Evolutionary conservation across 768 basidiomycete genomes (phyloP), one percentile per base, ranked within the genome.

Genomic region (Kwoniella mangroviensis): DNA sequence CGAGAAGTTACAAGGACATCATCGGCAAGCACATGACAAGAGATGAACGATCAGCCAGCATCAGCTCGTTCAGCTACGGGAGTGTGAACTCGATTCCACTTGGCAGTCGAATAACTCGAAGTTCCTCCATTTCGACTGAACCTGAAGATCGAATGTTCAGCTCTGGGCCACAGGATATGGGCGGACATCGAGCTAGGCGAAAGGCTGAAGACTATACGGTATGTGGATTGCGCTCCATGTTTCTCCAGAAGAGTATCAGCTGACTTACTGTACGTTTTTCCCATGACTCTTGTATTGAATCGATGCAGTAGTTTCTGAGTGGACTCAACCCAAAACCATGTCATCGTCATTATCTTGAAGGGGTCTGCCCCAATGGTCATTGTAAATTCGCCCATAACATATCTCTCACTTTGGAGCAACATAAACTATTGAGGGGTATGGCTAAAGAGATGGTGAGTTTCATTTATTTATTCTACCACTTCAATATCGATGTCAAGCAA

Each of bases 361-460:
- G 67, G 1, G 1, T 24, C 21, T 68, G 67, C 13, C 28, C 19
- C n/a, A 34, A 56, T 24, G 2, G 24, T 3, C 11, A 28, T 26
- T 68, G 67, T 26, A 41, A 11, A 17, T 62, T 55, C 45, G 67
- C 28, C 1, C 67, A 68, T 34, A 2, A 57, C 1, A 10, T 51
- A 22, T 21, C n/a, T n/a, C 28, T 68, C 1, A 12, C 21, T 1
- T 24, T 42, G 24, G 22, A 21, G 4, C 51, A 68, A 21, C 13
- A 24, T 15, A 42, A 43, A 4, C 11, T 45, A 13, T 21, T 68
- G 22, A 68, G 51, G 41, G 17, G 6, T 9, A 3, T 55, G 28
- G 59, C 51, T 7, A 68, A 68, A 56, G 49, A 63, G 22, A 54
- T 68, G 60, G 67, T 68, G 22, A 54, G 67, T 61, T n/a, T n/a